Evolutionary conservation across 176 grass and related monocot genomes (phyloP), one percentile per base, ranked within the genome.

Genomic region (Cymbopogon citratus): DNA sequence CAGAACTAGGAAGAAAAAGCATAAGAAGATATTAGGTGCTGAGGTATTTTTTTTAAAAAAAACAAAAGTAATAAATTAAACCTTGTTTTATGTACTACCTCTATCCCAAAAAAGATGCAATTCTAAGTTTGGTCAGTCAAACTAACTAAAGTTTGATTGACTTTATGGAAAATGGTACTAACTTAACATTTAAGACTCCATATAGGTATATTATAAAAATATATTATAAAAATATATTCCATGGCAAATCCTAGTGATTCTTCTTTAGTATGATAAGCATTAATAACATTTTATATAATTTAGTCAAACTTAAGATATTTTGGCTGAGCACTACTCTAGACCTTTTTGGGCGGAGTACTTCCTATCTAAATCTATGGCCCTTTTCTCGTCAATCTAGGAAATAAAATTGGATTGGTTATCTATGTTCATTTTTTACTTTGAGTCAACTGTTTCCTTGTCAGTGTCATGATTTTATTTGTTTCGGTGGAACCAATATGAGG

Each of bases 21-120:
- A 80, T 59, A 82, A 78, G 79, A 88, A 85, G 51, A 49, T 79
- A 35, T 41, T 75, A 69, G 49, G 39, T 44, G 39, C 60, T 83
- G 60, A 79, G 82, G 90, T 91, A 80, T 70, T 28, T 71, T 73
- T 61, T 52, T 34, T 19, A 34, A 26, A 18, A 71, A n/a, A n/a
- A 57, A 57, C 18, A n/a, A 59, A 59, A 23, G 11, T 10, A 57
- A 57, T 10, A 24, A 25, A 16, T 14, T 68, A 44, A 78, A 41
- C 33, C 44, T 46, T 66, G 9, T 84, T 73, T 16, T 74, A 41
- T 59, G 9, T 61, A 69, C 46, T 45, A 14, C 33, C 39, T 24
- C 56, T 2, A 7, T 60, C n/a, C 49, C n/a, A 2, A 60, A 60
- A 60, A 60, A 57, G 54, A 57, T 57, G 9, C 54, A 57, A 10